Percentiles rank a stretch among this genome's conserved stretches.
phyloP scores from a whole-genome alignment of 1,284 basidiomycete species.

The Fomitopsis schrenkii region DNA sequence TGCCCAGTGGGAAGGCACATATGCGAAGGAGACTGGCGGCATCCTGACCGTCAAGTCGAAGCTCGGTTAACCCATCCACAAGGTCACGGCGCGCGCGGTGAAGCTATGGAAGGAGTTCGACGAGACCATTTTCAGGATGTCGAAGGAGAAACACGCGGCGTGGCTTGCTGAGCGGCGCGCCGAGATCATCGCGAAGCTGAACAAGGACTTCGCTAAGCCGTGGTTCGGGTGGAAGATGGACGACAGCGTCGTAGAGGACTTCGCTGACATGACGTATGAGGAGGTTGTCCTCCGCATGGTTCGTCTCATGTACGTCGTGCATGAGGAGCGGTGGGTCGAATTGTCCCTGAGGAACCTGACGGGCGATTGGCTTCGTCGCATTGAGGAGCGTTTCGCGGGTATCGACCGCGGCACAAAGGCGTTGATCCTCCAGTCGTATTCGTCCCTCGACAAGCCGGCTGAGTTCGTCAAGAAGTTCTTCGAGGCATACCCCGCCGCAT shows the following conservation, averaged over 20 bases:
- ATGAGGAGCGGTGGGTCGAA: constrained; percentile 95
- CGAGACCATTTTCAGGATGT: constrained; percentile 90
- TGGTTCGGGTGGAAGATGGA: constrained; percentile 97
- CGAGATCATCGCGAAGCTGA: constrained; percentile 90
- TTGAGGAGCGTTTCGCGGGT: constrained; percentile 97
- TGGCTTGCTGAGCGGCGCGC: constrained; percentile 89
- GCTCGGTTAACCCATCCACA: constrained; percentile 98
- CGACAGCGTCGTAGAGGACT: constrained; percentile 77
- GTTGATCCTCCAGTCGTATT: constrained; percentile 89
- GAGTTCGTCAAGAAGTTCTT: constrained; percentile 85
- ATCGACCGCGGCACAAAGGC: constrained; percentile 80
- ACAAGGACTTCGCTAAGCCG: constrained; percentile 94
- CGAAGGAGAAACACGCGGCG: constrained; percentile 89
- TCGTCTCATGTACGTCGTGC: constrained; percentile 88
- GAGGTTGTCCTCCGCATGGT: constrained; percentile 92
- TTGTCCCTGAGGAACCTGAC: constrained; percentile 90
- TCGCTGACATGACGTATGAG: constrained; percentile 98
- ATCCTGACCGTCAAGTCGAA: constrained; percentile 97
- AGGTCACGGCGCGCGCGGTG: constrained; percentile 94
- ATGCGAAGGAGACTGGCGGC: constrained; percentile 91
- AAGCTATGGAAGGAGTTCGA: constrained; percentile 99
- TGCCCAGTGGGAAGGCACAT: constrained; percentile 92
- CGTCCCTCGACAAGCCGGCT: constrained; percentile 78
- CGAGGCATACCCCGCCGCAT: constrained; percentile 77
- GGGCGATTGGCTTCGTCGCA: constrained; percentile 94